Evolutionary conservation across 2,329 filamentous ascomycete species (phyloP).

Genomic region (Teratosphaeriaceae sp.): DNA sequence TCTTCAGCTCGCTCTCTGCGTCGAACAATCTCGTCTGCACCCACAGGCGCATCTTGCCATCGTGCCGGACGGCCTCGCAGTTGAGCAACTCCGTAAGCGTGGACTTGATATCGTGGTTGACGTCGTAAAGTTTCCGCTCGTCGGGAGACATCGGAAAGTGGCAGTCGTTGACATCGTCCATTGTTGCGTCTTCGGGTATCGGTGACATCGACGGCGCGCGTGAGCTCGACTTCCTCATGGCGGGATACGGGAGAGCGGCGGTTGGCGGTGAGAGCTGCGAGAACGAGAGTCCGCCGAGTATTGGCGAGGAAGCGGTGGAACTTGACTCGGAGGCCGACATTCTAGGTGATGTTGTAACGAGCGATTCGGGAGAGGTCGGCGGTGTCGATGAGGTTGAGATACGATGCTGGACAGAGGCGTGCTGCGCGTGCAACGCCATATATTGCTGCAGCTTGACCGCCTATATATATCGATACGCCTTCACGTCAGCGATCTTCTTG

Average conservation of each 20-base stretch:
- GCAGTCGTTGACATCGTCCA: conserved; percentile 5
- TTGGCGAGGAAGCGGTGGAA: conserved; percentile 18
- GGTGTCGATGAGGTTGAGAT: conserved; percentile 28
- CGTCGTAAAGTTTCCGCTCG: conserved; percentile 37
- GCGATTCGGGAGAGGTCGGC: conserved; percentile 24
- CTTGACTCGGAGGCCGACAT: conserved; percentile 19
- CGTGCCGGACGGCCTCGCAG: conserved; percentile 42
- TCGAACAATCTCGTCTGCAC: conserved; percentile 49
- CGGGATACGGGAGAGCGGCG: conserved; percentile 10
- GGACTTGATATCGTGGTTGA: conserved; percentile 48
- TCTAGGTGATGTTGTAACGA: conserved; percentile 9
- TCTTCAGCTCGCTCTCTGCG: conserved; percentile 44
- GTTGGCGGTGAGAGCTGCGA: conserved; percentile 27
- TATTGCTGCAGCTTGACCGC: conserved; percentile 21
- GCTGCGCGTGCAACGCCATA: conserved; percentile 32
- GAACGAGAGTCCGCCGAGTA: conserved; percentile 8
- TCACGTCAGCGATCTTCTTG: conserved; percentile 1
- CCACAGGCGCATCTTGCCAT: conserved; percentile 43
- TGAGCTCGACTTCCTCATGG: conserved; percentile 9
- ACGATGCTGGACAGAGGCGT: conserved; percentile 34
- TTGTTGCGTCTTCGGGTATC: conserved; percentile 17
- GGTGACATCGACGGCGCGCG: conserved; percentile 15
- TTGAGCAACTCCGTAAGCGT: conserved; percentile 50
- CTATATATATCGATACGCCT: conserved; percentile 4
- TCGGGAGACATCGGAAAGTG: conserved; percentile 7